These are phyloP conservation scores for Aspergillus piperis DNA, from an alignment of 2,329 filamentous ascomycete species.

Conservation along the genomic window DNA sequence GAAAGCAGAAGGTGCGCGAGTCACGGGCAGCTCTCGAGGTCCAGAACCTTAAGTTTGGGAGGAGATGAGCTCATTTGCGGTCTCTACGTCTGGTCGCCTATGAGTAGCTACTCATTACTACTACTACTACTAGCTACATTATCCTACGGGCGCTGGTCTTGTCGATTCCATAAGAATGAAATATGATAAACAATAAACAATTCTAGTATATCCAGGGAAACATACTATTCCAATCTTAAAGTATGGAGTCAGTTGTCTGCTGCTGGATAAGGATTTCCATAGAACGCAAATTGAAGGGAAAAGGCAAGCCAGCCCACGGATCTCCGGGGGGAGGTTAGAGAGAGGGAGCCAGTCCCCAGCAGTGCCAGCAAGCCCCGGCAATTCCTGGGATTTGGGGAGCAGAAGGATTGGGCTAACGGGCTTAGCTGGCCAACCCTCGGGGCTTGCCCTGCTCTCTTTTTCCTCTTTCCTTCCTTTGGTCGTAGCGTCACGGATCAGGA, in stretches of 20 bases:
- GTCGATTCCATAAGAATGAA: no score
- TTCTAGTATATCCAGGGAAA: no score
- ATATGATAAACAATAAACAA: no score
- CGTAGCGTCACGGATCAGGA: constrained; percentile 20
- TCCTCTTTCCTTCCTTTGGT: background rate
- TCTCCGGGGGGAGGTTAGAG: background rate
- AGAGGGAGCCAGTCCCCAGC: no score
- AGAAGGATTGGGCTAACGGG: background rate
- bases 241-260: no score
- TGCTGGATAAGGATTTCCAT: background rate
- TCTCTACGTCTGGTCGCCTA: no score
- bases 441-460: background rate
- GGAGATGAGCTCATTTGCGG: constrained; percentile 17
- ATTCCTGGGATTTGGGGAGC: background rate
- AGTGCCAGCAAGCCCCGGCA: background rate
- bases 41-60: constrained; percentile 2
- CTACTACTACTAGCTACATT: no score
- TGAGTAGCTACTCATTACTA: no score
- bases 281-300: background rate
- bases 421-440: background rate
- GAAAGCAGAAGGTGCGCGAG: constrained; percentile 6
- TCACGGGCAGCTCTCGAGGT: constrained; percentile 15
- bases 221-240: no score
- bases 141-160: no score
- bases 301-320: background rate